Percentiles rank a stretch among this genome's conserved stretches.
Evolutionary conservation across 2,329 filamentous ascomycete species (phyloP).

Genomic region (Aureobasidium sp.): DNA sequence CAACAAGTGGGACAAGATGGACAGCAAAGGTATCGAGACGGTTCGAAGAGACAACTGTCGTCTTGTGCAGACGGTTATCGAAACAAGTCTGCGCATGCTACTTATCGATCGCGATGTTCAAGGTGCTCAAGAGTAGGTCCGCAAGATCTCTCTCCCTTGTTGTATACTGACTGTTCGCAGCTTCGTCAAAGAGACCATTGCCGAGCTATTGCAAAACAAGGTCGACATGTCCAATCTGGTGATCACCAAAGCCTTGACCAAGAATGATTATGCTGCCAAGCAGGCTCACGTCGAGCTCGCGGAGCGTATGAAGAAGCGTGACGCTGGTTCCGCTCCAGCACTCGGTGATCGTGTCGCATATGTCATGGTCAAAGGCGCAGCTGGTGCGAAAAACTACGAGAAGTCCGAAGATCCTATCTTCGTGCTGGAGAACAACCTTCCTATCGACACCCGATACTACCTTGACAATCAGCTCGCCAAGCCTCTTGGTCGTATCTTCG

Average conservation of each 20-base stretch:
- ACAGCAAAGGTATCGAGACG: constrained; percentile 98
- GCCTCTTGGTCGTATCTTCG: constrained; percentile 89
- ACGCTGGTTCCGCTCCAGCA: constrained; percentile 84
- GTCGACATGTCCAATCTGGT: constrained; percentile 98
- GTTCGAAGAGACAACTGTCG: constrained; percentile 95
- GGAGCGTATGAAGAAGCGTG: constrained; percentile 93
- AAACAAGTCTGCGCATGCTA: constrained; percentile 92
- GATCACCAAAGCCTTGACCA: constrained; percentile 94
- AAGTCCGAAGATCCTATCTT: constrained; percentile 95
- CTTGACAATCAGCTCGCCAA: constrained; percentile 97
- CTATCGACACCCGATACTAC: constrained; percentile 97
- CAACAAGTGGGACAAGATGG: constrained; percentile 98
- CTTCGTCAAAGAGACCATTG: constrained; percentile 94
- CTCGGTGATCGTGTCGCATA: constrained; percentile 96
- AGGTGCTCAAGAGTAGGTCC: constrained; percentile 81
- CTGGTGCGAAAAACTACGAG: constrained; percentile 90
- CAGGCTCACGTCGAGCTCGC: constrained; percentile 95
- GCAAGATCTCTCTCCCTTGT: not conserved
- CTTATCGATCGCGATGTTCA: constrained; percentile 86
- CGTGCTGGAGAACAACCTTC: constrained; percentile 94
- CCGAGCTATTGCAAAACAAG: constrained; percentile 92
- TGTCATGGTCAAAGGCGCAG: constrained; percentile 89
- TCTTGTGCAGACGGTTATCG: constrained; percentile 92
- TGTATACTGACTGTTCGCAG: constrained; percentile 44
- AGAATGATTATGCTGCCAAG: constrained; percentile 81